phyloP scores from a whole-genome alignment of 306 rosid species.

The Mimosa pudica region DNA sequence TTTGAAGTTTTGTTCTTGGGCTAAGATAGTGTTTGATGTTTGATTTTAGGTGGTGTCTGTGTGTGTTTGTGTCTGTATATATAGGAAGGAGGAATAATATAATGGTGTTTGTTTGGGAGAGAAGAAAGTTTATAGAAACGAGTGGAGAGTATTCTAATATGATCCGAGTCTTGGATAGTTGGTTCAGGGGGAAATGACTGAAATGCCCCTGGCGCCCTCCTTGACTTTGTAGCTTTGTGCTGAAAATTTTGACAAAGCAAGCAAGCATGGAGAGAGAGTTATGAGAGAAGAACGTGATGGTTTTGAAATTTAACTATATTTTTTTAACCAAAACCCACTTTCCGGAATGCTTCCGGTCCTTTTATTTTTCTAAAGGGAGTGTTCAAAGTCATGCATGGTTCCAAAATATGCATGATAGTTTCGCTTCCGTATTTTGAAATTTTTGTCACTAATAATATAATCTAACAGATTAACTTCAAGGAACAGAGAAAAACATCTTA shows the following conservation, averaged over 20 bases:
- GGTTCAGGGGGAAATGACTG: conserved; percentile 42
- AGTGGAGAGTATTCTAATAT: background rate
- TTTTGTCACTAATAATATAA: background rate
- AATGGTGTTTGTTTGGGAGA: conserved; percentile 34
- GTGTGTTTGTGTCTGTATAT: background rate
- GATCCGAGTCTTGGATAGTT: conserved; percentile 42
- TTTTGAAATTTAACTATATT: background rate
- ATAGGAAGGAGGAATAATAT: background rate
- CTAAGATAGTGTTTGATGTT: conserved; percentile 17
- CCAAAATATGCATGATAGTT: background rate
- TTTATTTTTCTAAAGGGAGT: conserved; percentile 1
- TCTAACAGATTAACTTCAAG: background rate
- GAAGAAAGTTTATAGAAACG: conserved; percentile 31
- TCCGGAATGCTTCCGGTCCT: conserved; percentile 27
- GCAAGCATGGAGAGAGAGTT: background rate
- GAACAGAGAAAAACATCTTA: background rate
- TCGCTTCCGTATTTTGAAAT: background rate
- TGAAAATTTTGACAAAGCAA: conserved; percentile 13
- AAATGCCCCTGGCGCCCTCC: conserved; percentile 44
- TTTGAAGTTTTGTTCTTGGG: conserved; percentile 29
- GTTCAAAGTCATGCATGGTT: background rate
- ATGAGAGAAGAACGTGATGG: background rate
- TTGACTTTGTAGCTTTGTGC: conserved; percentile 43
- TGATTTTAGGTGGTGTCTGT: conserved; percentile 2
- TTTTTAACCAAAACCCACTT: conserved; percentile 9